Base-by-base conservation (phyloP, 2,329 filamentous ascomycete species). In the Fusarium papillatum region DNA sequence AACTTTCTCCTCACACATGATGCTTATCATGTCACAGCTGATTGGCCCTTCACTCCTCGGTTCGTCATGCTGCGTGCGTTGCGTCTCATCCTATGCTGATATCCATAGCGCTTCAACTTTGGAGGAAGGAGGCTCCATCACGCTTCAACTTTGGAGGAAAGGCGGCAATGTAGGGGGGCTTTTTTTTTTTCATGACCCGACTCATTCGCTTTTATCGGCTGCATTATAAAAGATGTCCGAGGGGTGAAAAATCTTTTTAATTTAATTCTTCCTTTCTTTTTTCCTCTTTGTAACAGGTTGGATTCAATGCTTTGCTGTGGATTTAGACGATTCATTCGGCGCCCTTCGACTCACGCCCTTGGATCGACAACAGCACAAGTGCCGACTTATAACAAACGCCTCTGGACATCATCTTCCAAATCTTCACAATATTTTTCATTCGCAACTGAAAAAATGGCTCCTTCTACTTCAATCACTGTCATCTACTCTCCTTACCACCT, bases 401-500 rank as follows among this genome's bases (percentile, higher is more conserved):
- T 22, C 24, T 39, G 17, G 13, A 19, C 48, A 24, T 57, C 36
- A 6, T 57, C 24, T 43, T 36, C 31, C 34, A 19, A 34, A 6
- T 31, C 17, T 13, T 31, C 10, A 17, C 31, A 1, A 55, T 29
- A 1, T 7, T 63, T 31, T 16, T 43, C 34, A 13, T 24, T n/a
- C 31, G 34, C 22, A 2, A 36, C 61, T 17, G 7, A 13, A 2
- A 59, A n/a, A 10, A 73, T 73, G 73, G 2, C 62, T 19, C 65
- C 65, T 22, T 65, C 69, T 48, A 69, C 68, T 17, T 82, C 80
- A 24, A 75, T 84, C 64, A 82, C 82, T 10, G 69, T 85, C 65
- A 84, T 86, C 65, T 80, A 81, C 34, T 83, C 83, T 0, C 85
- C 84, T 0, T 86, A 86, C 77, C 85, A 86, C 63, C 81, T 84